These are phyloP conservation scores for Rhazya stricta DNA, from an alignment of 257 asterid species.

Conservation along the genomic window DNA sequence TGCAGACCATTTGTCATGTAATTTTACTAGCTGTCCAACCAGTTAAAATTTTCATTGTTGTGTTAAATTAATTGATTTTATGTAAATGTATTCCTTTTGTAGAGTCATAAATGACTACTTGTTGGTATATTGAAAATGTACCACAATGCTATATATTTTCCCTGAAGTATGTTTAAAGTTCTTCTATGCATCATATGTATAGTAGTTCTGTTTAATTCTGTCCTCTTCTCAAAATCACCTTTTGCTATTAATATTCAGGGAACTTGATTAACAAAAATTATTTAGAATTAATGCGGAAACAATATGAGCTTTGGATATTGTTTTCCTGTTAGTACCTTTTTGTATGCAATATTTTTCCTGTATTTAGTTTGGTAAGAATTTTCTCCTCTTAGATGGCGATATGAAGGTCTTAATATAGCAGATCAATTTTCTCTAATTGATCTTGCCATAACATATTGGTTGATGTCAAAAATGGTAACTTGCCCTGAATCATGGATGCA, in stretches of 20 bases:
- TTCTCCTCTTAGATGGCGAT: background rate
- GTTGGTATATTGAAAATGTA: background rate
- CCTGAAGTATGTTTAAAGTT: background rate
- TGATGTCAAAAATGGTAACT: background rate
- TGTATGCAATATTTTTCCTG: background rate
- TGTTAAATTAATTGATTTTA: background rate
- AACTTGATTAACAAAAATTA: no score
- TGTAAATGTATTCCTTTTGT: background rate
- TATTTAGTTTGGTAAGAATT: background rate
- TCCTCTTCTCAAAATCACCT: background rate
- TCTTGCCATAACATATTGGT: background rate
- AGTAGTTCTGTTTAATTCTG: background rate
- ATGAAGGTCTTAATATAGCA: background rate
- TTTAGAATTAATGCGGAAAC: no score
- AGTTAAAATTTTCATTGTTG: background rate
- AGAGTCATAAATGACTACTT: background rate
- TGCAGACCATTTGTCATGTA: background rate
- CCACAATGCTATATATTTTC: background rate
- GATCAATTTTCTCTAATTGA: background rate
- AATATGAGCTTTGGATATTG: background rate
- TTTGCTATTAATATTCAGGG: background rate
- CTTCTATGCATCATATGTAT: background rate
- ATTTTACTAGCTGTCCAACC: background rate
- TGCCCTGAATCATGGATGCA: background rate
- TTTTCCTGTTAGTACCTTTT: background rate